Evolutionary conservation across 1,139 yeast species (phyloP).

Genomic region (Nakaseomyces sp.): DNA sequence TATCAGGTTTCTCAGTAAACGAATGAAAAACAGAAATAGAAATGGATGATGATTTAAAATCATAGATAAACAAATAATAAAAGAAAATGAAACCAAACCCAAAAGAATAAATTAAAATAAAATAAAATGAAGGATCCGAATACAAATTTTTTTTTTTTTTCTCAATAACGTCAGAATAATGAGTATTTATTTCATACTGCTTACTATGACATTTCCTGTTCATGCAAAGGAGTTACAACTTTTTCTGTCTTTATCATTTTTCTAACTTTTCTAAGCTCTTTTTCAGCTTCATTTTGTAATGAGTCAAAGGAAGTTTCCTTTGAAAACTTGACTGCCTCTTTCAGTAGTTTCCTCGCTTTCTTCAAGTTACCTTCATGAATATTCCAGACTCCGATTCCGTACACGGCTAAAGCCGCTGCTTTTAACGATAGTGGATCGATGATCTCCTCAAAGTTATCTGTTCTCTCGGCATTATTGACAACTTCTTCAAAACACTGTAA

Average conservation of each 20-base stretch:
- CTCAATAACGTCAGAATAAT: too few species aligned
- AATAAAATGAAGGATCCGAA: too few species aligned
- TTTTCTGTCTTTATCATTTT: constrained; percentile 7
- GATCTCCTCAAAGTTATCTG: constrained; percentile 54
- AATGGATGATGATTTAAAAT: too few species aligned
- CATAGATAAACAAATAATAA: too few species aligned
- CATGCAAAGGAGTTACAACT: neutral
- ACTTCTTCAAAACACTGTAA: constrained; percentile 46
- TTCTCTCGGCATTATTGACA: constrained; percentile 21
- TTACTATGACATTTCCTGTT: neutral
- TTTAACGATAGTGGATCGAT: constrained; percentile 28
- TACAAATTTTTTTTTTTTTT: too few species aligned
- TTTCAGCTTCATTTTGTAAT: constrained; percentile 53
- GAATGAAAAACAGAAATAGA: too few species aligned
- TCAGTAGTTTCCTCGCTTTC: constrained; percentile 49
- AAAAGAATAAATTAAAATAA: too few species aligned
- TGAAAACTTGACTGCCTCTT: constrained; percentile 65
- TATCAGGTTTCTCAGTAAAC: too few species aligned
- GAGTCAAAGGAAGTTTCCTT: constrained; percentile 55
- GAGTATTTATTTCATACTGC: too few species aligned
- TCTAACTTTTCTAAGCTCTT: constrained; percentile 42
- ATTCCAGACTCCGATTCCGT: constrained; percentile 74
- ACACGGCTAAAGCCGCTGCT: constrained; percentile 67
- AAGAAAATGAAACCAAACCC: too few species aligned
- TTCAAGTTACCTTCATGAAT: constrained; percentile 39